phyloP scores from a whole-genome alignment of 106 monocot species.

The Platanthera zijinensis region DNA sequence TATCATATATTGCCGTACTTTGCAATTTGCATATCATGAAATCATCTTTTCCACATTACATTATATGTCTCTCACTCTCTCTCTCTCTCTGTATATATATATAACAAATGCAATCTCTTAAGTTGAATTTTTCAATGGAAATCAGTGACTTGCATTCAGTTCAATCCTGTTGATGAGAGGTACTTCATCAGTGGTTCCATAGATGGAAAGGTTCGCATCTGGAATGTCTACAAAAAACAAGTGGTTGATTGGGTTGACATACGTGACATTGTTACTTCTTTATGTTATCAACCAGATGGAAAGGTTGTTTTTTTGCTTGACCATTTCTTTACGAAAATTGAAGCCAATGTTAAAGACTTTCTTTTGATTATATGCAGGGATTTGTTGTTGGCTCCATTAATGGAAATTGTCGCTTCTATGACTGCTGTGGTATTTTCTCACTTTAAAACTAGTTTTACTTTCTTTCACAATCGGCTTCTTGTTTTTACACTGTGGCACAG shows the following conservation, averaged over 20 bases:
- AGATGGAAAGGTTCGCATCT: conserved; percentile 89
- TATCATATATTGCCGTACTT: background rate
- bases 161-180: conserved; percentile 65
- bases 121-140: conserved; percentile 8
- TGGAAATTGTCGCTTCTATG: conserved; percentile 65
- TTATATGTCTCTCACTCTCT: no score
- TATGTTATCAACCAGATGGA: conserved; percentile 69
- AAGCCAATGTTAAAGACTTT: background rate
- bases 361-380: conserved; percentile 33
- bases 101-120: background rate
- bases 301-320: conserved; percentile 30
- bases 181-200: conserved; percentile 86
- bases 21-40: background rate
- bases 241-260: conserved; percentile 80
- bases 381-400: conserved; percentile 66
- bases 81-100: no score
- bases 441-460: background rate
- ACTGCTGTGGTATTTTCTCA: conserved; percentile 41
- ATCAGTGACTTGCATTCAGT: conserved; percentile 85
- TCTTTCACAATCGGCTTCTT: background rate
- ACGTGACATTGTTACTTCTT: conserved; percentile 63
- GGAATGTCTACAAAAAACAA: conserved; percentile 42
- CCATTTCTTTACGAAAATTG: background rate
- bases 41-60: no score
- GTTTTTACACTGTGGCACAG: background rate